Conservation (phyloP, 1,284 basidiomycete genomes). For the Athelia psychrophila region DNA sequence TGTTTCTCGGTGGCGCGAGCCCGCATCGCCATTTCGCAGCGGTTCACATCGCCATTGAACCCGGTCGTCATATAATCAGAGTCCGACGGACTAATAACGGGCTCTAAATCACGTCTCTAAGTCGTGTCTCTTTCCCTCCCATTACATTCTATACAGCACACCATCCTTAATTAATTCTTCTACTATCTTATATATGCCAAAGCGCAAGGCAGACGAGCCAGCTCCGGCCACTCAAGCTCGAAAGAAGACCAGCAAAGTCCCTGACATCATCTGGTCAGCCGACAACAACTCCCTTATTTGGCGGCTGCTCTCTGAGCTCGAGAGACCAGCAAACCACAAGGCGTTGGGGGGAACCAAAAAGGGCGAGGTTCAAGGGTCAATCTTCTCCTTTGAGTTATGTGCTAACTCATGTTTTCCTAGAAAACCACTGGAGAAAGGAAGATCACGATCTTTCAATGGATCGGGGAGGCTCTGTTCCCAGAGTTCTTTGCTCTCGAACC, state of each 20-base stretch:
- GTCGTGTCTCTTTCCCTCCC: no score
- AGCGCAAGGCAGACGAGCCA: no score
- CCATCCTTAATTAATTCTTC: no score
- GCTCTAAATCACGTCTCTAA: no score
- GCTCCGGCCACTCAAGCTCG: no score
- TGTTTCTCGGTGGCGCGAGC: no score
- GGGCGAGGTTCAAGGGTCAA: constrained; percentile 2
- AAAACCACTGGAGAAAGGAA: constrained; percentile 12
- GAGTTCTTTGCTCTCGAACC: constrained; percentile 4
- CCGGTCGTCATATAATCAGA: no score
- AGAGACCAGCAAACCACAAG: constrained; percentile 3
- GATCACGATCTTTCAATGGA: constrained; percentile 4
- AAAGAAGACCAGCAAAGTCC: constrained; percentile 3
- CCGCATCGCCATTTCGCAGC: no score
- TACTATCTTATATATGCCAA: no score
- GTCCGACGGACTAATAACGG: no score
- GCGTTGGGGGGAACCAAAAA: constrained; percentile 5
- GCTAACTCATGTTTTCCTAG: neutral
- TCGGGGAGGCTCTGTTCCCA: constrained; percentile 6
- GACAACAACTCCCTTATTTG: constrained; percentile 3
- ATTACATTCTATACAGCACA: no score
- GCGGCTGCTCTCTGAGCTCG: constrained; percentile 1
- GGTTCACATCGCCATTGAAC: no score
- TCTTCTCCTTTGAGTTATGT: neutral
- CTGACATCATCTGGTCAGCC: constrained; percentile 4